These are phyloP conservation scores for Wallacemonas sp. DNA, from an alignment of 208 protist genomes.

Conservation along the genomic window DNA sequence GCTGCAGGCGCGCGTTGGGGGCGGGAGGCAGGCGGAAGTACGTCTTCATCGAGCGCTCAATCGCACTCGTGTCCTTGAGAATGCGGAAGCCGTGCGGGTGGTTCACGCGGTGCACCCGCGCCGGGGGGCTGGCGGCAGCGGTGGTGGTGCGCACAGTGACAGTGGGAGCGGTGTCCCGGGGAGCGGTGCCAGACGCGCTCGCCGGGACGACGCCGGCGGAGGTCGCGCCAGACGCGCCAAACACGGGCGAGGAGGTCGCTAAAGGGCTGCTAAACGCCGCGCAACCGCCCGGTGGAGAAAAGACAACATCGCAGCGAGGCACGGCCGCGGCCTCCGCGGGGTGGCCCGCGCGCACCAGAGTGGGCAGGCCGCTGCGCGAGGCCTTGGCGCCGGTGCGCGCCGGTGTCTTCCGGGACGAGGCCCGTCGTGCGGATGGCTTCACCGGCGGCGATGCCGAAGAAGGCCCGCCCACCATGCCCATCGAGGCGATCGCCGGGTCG, in stretches of 20 bases:
- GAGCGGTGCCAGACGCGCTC: background rate
- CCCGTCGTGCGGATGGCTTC: too few relatives aligned
- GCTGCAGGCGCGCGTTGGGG: slow-evolving; percentile 36
- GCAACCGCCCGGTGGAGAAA: background rate
- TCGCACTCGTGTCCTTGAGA: slow-evolving; percentile 63
- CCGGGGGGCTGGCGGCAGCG: background rate
- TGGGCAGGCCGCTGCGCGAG: background rate
- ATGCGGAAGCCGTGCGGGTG: slow-evolving; percentile 90
- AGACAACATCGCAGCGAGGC: slow-evolving; percentile 2
- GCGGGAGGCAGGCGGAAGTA: slow-evolving; percentile 90
- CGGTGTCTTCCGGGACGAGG: too few relatives aligned
- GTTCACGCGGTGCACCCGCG: slow-evolving; percentile 34
- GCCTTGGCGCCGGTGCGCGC: too few relatives aligned
- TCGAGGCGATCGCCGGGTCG: background rate
- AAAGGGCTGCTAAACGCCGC: background rate
- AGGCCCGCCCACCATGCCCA: too few relatives aligned
- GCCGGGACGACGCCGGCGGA: background rate
- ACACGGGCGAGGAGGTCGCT: background rate
- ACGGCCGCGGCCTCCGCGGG: background rate
- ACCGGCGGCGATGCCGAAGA: too few relatives aligned
- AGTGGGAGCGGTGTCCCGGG: background rate
- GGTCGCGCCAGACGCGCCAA: background rate
- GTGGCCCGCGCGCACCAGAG: background rate
- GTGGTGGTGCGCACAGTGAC: too few relatives aligned
- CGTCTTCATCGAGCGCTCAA: slow-evolving; percentile 79